Evolutionary conservation across 2,329 filamentous ascomycete species (phyloP).

Genomic region (Onygenales sp.): DNA sequence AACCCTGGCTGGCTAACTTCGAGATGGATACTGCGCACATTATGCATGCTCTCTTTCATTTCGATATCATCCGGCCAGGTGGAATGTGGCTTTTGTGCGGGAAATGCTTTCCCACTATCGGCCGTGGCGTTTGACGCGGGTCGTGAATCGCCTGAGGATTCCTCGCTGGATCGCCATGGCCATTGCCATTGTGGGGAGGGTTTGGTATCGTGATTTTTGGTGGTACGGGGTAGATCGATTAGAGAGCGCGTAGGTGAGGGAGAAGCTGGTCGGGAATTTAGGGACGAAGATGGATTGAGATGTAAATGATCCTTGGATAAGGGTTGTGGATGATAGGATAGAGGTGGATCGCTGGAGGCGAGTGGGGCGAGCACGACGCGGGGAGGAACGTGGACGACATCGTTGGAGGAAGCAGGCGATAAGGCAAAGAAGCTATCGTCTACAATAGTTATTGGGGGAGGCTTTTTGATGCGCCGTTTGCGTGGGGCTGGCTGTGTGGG

Average conservation of each 20-base stretch:
- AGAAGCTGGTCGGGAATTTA: conserved; percentile 19
- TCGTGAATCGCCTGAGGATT: conserved; percentile 15
- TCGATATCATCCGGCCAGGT: conserved; percentile 17
- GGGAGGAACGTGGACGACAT: neutral
- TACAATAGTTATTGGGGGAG: neutral
- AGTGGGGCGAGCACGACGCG: neutral
- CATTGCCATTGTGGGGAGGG: conserved; percentile 13
- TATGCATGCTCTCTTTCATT: conserved; percentile 9
- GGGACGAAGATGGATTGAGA: conserved; percentile 5
- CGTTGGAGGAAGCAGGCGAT: neutral
- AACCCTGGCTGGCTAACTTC: conserved; percentile 19
- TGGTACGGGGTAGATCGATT: conserved; percentile 8
- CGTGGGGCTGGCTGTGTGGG: neutral
- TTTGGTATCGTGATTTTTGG: conserved; percentile 11
- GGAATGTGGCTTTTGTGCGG: neutral
- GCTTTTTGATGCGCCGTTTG: neutral
- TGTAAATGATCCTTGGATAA: neutral
- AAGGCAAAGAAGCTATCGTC: neutral
- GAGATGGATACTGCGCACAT: conserved; percentile 26
- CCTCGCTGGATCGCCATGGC: neutral
- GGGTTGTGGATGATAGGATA: neutral
- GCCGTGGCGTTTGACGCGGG: conserved; percentile 27
- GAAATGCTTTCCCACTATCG: conserved; percentile 20
- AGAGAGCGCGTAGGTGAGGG: conserved; percentile 19
- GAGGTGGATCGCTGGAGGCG: neutral